Percentiles rank a stretch among this genome's conserved stretches.
These are phyloP conservation scores for Cyberlindnera bimundalis DNA, from an alignment of 805 yeast genomes.

Conservation along the genomic window DNA sequence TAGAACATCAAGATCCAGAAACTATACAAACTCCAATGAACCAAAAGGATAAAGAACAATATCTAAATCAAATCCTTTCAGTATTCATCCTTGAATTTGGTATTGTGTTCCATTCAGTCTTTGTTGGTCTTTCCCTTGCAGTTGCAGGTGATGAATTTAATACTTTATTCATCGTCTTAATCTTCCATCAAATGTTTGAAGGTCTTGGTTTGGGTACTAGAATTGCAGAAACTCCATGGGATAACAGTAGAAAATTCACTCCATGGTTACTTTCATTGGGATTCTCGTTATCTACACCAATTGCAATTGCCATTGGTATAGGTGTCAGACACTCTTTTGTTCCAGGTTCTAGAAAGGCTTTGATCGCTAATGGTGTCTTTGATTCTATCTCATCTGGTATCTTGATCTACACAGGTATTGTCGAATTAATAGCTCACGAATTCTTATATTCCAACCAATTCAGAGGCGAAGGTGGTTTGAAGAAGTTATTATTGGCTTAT, in stretches of 20 bases:
- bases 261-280: conserved; percentile 57
- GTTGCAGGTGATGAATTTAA: conserved; percentile 75
- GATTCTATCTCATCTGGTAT: conserved; percentile 80
- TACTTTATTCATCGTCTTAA: conserved; percentile 63
- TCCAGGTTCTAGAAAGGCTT: conserved; percentile 54
- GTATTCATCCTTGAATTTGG: conserved; percentile 73
- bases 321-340: conserved; percentile 65
- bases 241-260: conserved; percentile 37
- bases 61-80: conserved; percentile 52
- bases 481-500: conserved; percentile 50
- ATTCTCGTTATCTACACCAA: conserved; percentile 61
- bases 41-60: conserved; percentile 40
- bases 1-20: conserved; percentile 43
- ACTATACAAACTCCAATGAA: conserved; percentile 35
- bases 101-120: conserved; percentile 76
- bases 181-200: conserved; percentile 80
- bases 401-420: conserved; percentile 70
- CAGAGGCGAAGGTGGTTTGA: conserved; percentile 53
- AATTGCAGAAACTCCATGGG: conserved; percentile 48
- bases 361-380: conserved; percentile 67
- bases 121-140: conserved; percentile 74
- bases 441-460: conserved; percentile 60
- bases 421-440: conserved; percentile 79
- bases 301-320: conserved; percentile 74
- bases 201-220: conserved; percentile 85